phyloP scores from a whole-genome alignment of 305 asterid species.

The Rubia tinctorum region DNA sequence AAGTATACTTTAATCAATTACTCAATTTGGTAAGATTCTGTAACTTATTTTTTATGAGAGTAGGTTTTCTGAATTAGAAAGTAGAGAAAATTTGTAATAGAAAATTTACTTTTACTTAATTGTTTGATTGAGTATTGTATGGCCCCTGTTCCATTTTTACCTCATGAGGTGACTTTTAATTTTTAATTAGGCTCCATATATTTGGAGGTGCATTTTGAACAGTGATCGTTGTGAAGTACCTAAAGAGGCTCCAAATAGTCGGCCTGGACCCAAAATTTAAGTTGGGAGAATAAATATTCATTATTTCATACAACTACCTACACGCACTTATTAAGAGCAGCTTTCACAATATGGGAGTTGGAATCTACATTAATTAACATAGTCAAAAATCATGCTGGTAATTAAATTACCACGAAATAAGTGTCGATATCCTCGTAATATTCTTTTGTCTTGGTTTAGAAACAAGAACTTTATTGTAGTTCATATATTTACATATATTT shows the following conservation, averaged over 20 bases:
- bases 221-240: neutral
- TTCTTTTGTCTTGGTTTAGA: too few relatives aligned
- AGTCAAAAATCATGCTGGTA: neutral
- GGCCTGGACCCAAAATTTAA: slow-evolving; percentile 1
- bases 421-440: neutral
- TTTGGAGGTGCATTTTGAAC: neutral
- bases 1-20: neutral
- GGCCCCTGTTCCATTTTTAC: neutral
- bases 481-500: too few relatives aligned
- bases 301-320: slow-evolving; percentile 6
- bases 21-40: neutral
- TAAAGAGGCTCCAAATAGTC: neutral
- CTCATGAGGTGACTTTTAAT: neutral
- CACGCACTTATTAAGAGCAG: slow-evolving; percentile 4
- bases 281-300: neutral
- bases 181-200: neutral
- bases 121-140: neutral
- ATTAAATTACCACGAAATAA: too few relatives aligned
- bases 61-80: neutral
- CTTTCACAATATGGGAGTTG: neutral
- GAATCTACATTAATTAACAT: neutral
- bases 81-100: neutral
- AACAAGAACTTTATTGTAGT: too few relatives aligned
- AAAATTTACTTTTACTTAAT: neutral
- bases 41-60: neutral